Base-by-base conservation (phyloP, 441 rosid species). In the Euphorbia corollata region DNA sequence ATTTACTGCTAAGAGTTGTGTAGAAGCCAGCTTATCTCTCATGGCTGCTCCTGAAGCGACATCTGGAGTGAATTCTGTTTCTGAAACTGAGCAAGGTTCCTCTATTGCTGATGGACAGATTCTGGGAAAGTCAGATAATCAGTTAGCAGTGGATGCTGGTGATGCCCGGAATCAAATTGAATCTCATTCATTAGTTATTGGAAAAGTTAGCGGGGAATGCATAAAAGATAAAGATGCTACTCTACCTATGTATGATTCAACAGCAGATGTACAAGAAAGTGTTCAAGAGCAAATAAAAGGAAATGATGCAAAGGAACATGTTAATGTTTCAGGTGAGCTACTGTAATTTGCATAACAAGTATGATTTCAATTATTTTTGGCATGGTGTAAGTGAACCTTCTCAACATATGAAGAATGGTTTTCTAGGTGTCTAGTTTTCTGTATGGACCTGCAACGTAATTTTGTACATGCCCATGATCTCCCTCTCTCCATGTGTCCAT, bases 261-360 rank as follows among this genome's bases (percentile, higher is more conserved):
- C 71, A 34, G 50, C 48, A 62, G 75, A 65, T n/a, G 72, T 58
- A 68, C 77, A 70, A 72, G 75, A 73, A 68, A 78, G 64, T 67
- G 76, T 69, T 60, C 71, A 66, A 73, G 77, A 67, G 39, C 50
- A 61, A 13, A 55, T 20, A 5, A 55, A 22, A 48, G 83, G 76
- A 78, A 80, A 68, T 68, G 23, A 69, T 71, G 81, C 60, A 57
- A 64, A 69, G 61, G 79, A 71, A 66, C 71, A 69, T 43, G 59
- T 68, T 24, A 73, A 73, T 19, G 75, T 60, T 69, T 72, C 86
- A 71, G 99, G 97, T 91, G 71, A 75, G 66, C 63, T 60, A 41
- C 59, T 68, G 48, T 56, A 19, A n/a, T 32, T 62, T 57, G 5
- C 36, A 57, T 24, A 9, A 7, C 27, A 43, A 38, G 61, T 64